Percentiles rank a stretch among this genome's conserved stretches.
Conservation (phyloP, 805 yeast species). For the Millerozyma acaciae region DNA sequence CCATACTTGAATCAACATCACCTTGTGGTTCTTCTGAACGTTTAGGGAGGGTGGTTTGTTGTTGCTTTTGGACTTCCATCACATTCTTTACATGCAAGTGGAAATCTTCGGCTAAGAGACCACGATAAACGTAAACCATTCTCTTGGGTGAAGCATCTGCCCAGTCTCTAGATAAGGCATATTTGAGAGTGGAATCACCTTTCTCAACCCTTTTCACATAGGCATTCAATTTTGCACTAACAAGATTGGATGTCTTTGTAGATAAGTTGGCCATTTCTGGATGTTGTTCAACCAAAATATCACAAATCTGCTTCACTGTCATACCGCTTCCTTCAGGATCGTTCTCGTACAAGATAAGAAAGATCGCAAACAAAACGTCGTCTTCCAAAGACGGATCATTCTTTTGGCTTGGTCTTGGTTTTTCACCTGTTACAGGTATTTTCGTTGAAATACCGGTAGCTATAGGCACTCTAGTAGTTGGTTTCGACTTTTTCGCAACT, state of each 20-base stretch:
- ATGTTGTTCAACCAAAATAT: slow-evolving; percentile 64
- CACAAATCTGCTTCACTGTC: slow-evolving; percentile 90
- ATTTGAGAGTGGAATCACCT: slow-evolving; percentile 68
- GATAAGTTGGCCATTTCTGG: slow-evolving; percentile 82
- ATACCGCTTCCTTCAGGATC: slow-evolving; percentile 72
- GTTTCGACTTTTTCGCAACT: slow-evolving; percentile 30
- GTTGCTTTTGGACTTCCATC: slow-evolving; percentile 47
- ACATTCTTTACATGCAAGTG: slow-evolving; percentile 66
- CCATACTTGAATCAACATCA: slow-evolving; percentile 25
- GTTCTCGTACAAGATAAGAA: slow-evolving; percentile 62
- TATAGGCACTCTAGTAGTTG: slow-evolving; percentile 44
- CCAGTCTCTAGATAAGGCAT: slow-evolving; percentile 83
- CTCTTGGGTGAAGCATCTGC: slow-evolving; percentile 86
- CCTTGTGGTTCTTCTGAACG: slow-evolving; percentile 1
- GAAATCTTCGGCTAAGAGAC: slow-evolving; percentile 70
- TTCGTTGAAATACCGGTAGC: slow-evolving; percentile 75
- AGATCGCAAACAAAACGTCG: slow-evolving; percentile 72
- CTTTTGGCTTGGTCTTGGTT: slow-evolving; percentile 66
- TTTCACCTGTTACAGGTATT: slow-evolving; percentile 72
- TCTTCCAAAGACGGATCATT: slow-evolving; percentile 61
- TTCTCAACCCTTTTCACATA: slow-evolving; percentile 82
- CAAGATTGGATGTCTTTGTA: slow-evolving; percentile 75
- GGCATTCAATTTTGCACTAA: slow-evolving; percentile 78
- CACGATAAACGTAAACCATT: slow-evolving; percentile 85
- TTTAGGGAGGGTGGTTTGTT: slow-evolving; percentile 5